Evolutionary conservation across 176 grass and related monocot species (phyloP).

Genomic region (Musa troglodytarum): DNA sequence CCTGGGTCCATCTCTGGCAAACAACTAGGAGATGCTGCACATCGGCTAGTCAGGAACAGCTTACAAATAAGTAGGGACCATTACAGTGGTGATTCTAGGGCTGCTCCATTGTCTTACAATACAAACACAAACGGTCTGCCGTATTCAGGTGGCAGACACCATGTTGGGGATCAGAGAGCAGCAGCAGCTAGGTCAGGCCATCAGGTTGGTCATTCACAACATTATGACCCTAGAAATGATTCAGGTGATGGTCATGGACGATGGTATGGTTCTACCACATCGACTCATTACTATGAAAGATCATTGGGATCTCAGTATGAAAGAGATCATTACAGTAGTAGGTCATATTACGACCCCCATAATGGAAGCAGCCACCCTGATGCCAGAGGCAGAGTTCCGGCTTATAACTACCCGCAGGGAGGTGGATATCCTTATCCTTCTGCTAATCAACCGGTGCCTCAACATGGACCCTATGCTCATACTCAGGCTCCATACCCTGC

Average conservation of each 20-base stretch:
- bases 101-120: slow-evolving; percentile 40
- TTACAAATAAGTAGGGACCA: slow-evolving; percentile 33
- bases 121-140: slow-evolving; percentile 28
- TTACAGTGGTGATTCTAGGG: slow-evolving; percentile 18
- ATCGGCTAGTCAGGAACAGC: slow-evolving; percentile 73
- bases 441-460: slow-evolving; percentile 24
- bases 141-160: slow-evolving; percentile 35
- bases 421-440: slow-evolving; percentile 25
- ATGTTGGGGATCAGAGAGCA: slow-evolving; percentile 26
- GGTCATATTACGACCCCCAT: slow-evolving; percentile 16
- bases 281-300: slow-evolving; percentile 39
- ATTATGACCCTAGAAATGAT: slow-evolving; percentile 27
- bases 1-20: slow-evolving; percentile 56
- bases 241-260: slow-evolving; percentile 27
- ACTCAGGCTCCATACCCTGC: slow-evolving; percentile 10
- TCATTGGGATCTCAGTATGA: slow-evolving; percentile 21
- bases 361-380: slow-evolving; percentile 31
- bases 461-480: slow-evolving; percentile 36
- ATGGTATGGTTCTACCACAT: slow-evolving; percentile 26
- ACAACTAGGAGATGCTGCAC: slow-evolving; percentile 75
- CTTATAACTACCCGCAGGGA: slow-evolving; percentile 28
- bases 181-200: slow-evolving; percentile 31
- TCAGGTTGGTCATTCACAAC: slow-evolving; percentile 29
- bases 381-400: slow-evolving; percentile 26
- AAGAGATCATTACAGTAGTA: slow-evolving; percentile 32